phyloP scores from a whole-genome alignment of 129 eudicot species.

The Pseudognaphalium luteoalbum region DNA sequence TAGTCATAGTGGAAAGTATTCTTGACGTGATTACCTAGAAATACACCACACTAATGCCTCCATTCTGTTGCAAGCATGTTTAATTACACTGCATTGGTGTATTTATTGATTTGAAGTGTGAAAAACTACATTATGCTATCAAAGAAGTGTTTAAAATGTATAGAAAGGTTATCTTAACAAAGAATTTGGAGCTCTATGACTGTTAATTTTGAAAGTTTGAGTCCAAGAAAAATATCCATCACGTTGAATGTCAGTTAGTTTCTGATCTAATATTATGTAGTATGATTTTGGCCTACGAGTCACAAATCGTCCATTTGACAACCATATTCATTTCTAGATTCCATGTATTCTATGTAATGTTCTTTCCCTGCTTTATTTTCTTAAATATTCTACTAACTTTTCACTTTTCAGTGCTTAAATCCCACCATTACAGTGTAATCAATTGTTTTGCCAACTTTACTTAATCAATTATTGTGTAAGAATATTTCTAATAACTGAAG shows the following conservation, averaged over 20 bases:
- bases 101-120: background rate
- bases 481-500: background rate
- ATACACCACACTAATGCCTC: background rate
- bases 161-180: too few species aligned
- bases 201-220: too few species aligned
- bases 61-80: background rate
- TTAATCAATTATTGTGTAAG: slow-evolving; percentile 12
- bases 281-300: slow-evolving; percentile 2
- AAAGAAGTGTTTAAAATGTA: too few species aligned
- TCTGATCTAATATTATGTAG: background rate
- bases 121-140: too few species aligned
- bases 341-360: slow-evolving; percentile 15
- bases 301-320: slow-evolving; percentile 1
- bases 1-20: background rate
- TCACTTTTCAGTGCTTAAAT: background rate
- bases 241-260: too few species aligned
- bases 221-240: too few species aligned
- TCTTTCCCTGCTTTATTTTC: slow-evolving; percentile 17
- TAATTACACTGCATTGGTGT: background rate
- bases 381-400: slow-evolving; percentile 8
- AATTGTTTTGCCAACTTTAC: background rate
- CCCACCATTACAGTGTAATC: background rate
- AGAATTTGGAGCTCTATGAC: too few species aligned
- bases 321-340: background rate
- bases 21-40: background rate